Conservation (phyloP, 1,284 basidiomycete species). For the Ganoderma lingzhi region DNA sequence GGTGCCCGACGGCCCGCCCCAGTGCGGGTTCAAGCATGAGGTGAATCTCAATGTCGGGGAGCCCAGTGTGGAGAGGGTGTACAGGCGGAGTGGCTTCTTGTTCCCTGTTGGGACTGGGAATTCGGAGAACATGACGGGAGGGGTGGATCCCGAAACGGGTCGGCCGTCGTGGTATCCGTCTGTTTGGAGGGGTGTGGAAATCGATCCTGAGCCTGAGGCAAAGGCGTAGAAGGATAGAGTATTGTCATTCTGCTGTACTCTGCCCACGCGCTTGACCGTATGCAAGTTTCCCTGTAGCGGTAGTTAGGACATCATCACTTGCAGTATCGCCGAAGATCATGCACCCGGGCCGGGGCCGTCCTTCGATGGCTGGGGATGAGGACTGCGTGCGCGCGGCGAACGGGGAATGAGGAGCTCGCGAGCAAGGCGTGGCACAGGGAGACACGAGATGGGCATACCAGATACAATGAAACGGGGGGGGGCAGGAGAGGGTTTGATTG, state of each 20-base stretch:
- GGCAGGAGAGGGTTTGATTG: too few species aligned
- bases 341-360: too few species aligned
- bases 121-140: slow-evolving; percentile 8
- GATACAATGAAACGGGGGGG: neutral
- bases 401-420: too few species aligned
- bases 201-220: neutral
- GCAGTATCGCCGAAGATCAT: too few species aligned
- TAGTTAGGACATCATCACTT: too few species aligned
- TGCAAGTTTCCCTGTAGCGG: too few species aligned
- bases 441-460: neutral
- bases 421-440: neutral
- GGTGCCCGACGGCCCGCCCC: slow-evolving; percentile 22
- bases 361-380: too few species aligned
- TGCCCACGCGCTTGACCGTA: too few species aligned
- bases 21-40: slow-evolving; percentile 24
- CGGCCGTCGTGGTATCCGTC: slow-evolving; percentile 19
- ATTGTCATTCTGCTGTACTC: too few species aligned
- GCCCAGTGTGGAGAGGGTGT: slow-evolving; percentile 19
- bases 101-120: slow-evolving; percentile 17
- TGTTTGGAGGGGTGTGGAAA: slow-evolving; percentile 5
- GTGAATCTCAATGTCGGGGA: slow-evolving; percentile 24
- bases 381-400: too few species aligned
- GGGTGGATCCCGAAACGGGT: slow-evolving; percentile 23
- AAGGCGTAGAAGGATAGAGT: neutral
- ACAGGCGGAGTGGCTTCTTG: slow-evolving; percentile 26